Conservation (phyloP, 2,329 filamentous ascomycete genomes). For the Alternaria triticina region DNA sequence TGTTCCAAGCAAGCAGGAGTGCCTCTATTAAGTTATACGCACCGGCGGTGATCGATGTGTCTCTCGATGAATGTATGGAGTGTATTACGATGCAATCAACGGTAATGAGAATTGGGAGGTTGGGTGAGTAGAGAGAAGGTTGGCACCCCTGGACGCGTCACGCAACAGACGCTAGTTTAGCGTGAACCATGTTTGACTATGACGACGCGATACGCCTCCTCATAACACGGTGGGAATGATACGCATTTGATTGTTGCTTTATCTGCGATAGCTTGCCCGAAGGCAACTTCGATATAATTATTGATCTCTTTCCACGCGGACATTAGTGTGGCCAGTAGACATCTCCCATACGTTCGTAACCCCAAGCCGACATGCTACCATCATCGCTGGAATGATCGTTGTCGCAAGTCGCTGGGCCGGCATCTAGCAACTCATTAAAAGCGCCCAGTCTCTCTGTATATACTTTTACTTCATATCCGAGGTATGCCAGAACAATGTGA, state of each 20-base stretch:
- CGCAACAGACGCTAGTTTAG: not conserved
- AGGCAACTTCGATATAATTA: fast-evolving
- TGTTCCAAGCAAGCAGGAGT: not conserved
- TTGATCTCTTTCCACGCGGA: not conserved
- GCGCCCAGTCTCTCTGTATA: not conserved
- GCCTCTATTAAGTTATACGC: not conserved
- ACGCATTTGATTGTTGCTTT: not conserved
- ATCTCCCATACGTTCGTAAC: not conserved
- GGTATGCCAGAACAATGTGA: not conserved
- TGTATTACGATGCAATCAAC: not conserved
- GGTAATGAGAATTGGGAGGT: not conserved
- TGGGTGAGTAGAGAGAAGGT: not conserved
- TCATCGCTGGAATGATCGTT: not conserved
- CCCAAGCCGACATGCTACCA: not conserved
- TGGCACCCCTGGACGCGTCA: not conserved
- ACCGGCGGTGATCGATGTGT: not conserved
- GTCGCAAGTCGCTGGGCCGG: not conserved
- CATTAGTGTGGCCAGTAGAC: not conserved
- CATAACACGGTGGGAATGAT: not conserved
- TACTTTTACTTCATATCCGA: not conserved
- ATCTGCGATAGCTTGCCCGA: not conserved
- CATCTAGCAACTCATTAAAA: not conserved
- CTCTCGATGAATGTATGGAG: not conserved
- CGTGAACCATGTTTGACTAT: not conserved
- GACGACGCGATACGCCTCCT: not conserved